A percentile compares a stretch with the other conserved stretches of the same genome.
phyloP scores from a whole-genome alignment of 2,329 filamentous ascomycete genomes.

The Penicillium sp. region DNA sequence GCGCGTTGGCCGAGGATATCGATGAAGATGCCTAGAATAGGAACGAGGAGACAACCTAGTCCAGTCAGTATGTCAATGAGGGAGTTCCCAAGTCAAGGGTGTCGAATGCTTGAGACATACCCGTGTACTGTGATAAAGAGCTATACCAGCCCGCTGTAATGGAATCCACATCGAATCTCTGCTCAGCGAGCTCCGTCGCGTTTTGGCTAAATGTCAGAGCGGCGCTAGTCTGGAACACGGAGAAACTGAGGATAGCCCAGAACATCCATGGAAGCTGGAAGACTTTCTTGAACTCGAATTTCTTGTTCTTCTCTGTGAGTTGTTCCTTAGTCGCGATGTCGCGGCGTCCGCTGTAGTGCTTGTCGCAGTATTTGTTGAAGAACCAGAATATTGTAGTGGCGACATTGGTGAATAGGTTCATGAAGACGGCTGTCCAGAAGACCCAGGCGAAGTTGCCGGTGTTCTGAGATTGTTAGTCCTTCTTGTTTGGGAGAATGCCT shows the following conservation, averaged over 20 bases:
- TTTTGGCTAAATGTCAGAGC: slow-evolving; percentile 57
- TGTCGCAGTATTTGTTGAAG: slow-evolving; percentile 54
- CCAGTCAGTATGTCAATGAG: too few relatives aligned
- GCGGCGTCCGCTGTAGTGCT: slow-evolving; percentile 46
- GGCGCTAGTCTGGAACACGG: slow-evolving; percentile 58
- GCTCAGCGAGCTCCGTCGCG: slow-evolving; percentile 60
- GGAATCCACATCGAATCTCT: slow-evolving; percentile 56
- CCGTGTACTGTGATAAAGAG: slow-evolving; percentile 54
- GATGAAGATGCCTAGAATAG: slow-evolving; percentile 55
- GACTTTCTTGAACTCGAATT: slow-evolving; percentile 56
- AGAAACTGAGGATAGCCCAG: slow-evolving; percentile 56
- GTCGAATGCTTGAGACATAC: slow-evolving; percentile 18
- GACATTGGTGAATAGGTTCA: slow-evolving; percentile 63
- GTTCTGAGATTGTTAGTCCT: slow-evolving; percentile 33
- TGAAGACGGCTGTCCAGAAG: slow-evolving; percentile 63
- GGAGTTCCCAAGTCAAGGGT: background rate
- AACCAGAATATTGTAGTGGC: slow-evolving; percentile 55
- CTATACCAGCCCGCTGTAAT: slow-evolving; percentile 62
- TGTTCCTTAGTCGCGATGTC: slow-evolving; percentile 60
- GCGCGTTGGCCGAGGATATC: slow-evolving; percentile 57
- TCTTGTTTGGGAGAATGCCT: too few relatives aligned
- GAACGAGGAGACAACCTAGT: slow-evolving; percentile 56
- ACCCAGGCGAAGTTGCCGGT: slow-evolving; percentile 62
- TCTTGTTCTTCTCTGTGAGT: slow-evolving; percentile 60
- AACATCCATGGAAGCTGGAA: slow-evolving; percentile 59